Conservation (phyloP, 345 rosid genomes). For the Melaleuca quinquenervia region DNA sequence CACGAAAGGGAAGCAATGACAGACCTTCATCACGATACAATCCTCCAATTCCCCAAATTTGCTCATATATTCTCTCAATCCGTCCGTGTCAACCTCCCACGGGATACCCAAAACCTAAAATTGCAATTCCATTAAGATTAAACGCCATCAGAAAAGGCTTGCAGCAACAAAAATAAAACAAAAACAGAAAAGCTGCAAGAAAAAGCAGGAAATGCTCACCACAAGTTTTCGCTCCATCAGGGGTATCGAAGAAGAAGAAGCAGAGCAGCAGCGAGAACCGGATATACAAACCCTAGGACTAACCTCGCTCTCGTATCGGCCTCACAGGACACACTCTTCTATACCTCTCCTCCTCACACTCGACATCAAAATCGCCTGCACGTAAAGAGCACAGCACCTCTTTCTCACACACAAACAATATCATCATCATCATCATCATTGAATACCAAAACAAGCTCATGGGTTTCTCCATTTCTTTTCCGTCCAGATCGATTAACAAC, state of each 20-base stretch:
- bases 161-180: not conserved
- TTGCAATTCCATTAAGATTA: not conserved
- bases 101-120: constrained; percentile 88
- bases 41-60: constrained; percentile 94
- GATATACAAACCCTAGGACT: constrained; percentile 1
- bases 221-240: constrained; percentile 18
- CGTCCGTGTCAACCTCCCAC: constrained; percentile 93
- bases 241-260: not conserved
- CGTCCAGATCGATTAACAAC: not conserved
- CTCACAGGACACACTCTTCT: constrained; percentile 3
- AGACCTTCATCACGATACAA: constrained; percentile 97
- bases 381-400: constrained; percentile 1
- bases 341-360: constrained; percentile 3
- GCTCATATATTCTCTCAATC: constrained; percentile 83
- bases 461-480: not conserved
- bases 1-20: not conserved
- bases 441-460: constrained; percentile 10
- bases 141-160: not conserved
- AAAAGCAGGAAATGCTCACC: not conserved
- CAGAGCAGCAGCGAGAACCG: not conserved
- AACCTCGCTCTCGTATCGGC: not conserved
- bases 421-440: not conserved
- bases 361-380: not conserved
- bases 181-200: not conserved
- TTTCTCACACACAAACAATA: constrained; percentile 8